phyloP scores from a whole-genome alignment of 2,329 filamentous ascomycete species.

The Didymella keratinophila region DNA sequence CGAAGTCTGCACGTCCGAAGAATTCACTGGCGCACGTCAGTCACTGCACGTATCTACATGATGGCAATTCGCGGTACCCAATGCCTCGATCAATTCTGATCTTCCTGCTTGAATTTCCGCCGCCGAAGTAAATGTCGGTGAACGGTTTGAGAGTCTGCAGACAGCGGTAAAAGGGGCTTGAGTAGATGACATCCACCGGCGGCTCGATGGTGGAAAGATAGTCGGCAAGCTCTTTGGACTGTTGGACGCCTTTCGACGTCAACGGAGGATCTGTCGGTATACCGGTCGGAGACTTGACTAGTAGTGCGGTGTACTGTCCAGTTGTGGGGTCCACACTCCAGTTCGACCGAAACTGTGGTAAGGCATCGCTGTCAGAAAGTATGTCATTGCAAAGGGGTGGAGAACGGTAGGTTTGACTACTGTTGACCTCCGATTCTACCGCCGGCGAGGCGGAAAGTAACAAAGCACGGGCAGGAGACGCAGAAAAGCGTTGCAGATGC shows the following conservation, averaged over 20 bases:
- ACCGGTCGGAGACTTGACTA: slow-evolving; percentile 77
- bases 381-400: slow-evolving; percentile 26
- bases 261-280: slow-evolving; percentile 88
- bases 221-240: slow-evolving; percentile 77
- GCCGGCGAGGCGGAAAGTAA: slow-evolving; percentile 7
- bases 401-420: slow-evolving; percentile 19
- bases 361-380: slow-evolving; percentile 29
- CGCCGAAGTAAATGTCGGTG: slow-evolving; percentile 42
- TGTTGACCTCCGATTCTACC: slow-evolving; percentile 10
- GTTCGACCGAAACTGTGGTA: slow-evolving; percentile 77
- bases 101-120: slow-evolving; percentile 48
- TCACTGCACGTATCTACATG: slow-evolving; percentile 54
- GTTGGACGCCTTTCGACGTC: slow-evolving; percentile 83
- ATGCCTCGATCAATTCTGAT: slow-evolving; percentile 62
- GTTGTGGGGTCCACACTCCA: slow-evolving; percentile 86
- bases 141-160: slow-evolving; percentile 52
- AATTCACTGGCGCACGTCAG: slow-evolving; percentile 70
- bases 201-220: slow-evolving; percentile 70
- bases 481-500: slow-evolving; percentile 1
- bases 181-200: slow-evolving; percentile 78
- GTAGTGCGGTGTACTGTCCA: slow-evolving; percentile 75
- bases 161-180: slow-evolving; percentile 54
- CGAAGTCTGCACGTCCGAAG: slow-evolving; percentile 86
- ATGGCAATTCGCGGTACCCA: slow-evolving; percentile 51
- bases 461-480: slow-evolving; percentile 22